Evolutionary conservation across 495 filamentous ascomycete genomes (phyloP).

Genomic region (Penicillium desertorum): DNA sequence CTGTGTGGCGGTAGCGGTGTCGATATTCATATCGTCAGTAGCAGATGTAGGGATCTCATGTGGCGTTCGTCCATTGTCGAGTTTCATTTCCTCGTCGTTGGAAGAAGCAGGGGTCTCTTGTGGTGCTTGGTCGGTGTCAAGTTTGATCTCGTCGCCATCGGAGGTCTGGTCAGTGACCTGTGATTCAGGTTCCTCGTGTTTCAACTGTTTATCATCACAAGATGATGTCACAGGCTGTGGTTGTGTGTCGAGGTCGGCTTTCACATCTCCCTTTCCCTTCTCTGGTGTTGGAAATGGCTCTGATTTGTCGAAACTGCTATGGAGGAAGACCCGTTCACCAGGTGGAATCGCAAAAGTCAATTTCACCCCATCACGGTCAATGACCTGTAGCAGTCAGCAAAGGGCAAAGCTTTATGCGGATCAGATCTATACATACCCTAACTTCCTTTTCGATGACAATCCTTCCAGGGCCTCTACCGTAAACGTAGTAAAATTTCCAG

Average conservation of each 20-base stretch:
- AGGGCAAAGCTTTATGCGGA: not conserved
- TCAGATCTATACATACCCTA: conserved; percentile 34
- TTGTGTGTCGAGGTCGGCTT: not conserved
- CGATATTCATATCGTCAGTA: not conserved
- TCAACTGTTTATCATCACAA: not conserved
- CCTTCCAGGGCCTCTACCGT: conserved; percentile 28
- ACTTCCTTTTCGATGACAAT: conserved; percentile 52
- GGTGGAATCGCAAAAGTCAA: conserved; percentile 48
- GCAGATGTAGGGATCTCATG: not conserved
- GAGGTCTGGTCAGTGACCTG: not conserved
- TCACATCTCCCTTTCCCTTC: conserved; percentile 1
- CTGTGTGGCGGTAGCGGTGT: not conserved
- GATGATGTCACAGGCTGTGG: not conserved
- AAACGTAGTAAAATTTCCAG: conserved; percentile 44
- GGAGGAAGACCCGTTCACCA: conserved; percentile 44
- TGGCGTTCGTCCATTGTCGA: not conserved
- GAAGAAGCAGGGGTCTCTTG: not conserved
- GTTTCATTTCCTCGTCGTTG: not conserved
- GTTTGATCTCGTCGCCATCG: not conserved
- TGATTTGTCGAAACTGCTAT: conserved; percentile 2
- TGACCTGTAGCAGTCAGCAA: conserved; percentile 34
- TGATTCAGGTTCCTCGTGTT: not conserved
- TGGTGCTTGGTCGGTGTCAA: not conserved
- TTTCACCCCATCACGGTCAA: conserved; percentile 31
- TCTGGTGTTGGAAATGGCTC: conserved; percentile 1